phyloP scores from a whole-genome alignment of 83 land plant species.

The Picea mariana region DNA sequence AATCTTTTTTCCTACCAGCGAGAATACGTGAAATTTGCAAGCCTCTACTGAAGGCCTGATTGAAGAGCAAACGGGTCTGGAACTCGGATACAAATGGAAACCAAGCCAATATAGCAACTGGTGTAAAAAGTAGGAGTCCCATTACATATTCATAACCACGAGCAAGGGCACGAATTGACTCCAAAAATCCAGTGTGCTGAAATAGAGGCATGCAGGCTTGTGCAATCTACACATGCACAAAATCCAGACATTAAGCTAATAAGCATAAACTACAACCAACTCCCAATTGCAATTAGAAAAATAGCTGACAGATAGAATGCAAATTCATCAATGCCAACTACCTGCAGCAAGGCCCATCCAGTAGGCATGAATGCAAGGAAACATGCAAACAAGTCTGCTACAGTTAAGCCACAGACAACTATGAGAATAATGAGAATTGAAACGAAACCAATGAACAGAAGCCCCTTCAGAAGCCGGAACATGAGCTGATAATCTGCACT shows the following conservation, averaged over 20 bases:
- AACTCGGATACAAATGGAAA: conserved; percentile 85
- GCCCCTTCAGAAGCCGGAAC: conserved; percentile 79
- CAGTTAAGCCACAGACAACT: conserved; percentile 55
- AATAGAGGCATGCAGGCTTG: conserved; percentile 51
- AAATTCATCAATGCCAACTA: conserved; percentile 20
- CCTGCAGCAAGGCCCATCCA: conserved; percentile 80
- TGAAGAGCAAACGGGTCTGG: conserved; percentile 77
- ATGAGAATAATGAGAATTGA: conserved; percentile 76
- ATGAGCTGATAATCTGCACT: conserved; percentile 87
- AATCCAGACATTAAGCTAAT: conserved; percentile 5
- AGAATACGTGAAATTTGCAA: conserved; percentile 83
- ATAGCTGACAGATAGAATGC: background rate
- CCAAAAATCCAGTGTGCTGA: conserved; percentile 53
- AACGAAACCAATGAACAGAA: conserved; percentile 74
- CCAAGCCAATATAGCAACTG: conserved; percentile 70
- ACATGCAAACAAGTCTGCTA: conserved; percentile 63
- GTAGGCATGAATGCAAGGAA: conserved; percentile 83
- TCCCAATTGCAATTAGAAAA: background rate
- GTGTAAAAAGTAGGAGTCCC: conserved; percentile 67
- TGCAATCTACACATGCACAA: conserved; percentile 40
- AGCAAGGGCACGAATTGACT: conserved; percentile 67
- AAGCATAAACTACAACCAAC: background rate
- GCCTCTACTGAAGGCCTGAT: conserved; percentile 81
- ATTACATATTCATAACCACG: conserved; percentile 68
- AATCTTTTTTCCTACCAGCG: conserved; percentile 58